Percentiles rank a stretch among this genome's conserved stretches.
Evolutionary conservation across 108 stramenopile species (phyloP).

Genomic region (Mediolabrus comicus): DNA sequence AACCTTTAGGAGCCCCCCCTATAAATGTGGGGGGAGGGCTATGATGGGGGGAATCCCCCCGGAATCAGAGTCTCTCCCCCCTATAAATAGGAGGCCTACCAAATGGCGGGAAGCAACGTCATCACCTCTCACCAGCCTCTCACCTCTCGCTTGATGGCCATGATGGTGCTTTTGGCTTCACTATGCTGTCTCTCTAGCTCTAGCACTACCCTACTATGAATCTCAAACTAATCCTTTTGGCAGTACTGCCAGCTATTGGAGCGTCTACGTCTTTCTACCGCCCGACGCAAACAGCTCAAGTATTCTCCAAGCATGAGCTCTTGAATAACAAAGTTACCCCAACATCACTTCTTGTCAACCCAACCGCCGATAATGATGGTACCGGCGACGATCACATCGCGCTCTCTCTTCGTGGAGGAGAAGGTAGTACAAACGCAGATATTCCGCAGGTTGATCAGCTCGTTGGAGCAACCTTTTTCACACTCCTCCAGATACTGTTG

Average conservation of each 20-base stretch:
- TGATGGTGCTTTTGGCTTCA: no score
- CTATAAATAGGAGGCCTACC: no score
- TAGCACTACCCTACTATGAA: background rate
- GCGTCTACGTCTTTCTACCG: slow-evolving; percentile 33
- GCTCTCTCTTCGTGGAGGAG: slow-evolving; percentile 2
- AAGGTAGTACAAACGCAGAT: slow-evolving; percentile 18
- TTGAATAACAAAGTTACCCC: background rate
- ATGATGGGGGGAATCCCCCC: no score
- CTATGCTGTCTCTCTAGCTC: no score
- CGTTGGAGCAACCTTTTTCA: slow-evolving; percentile 48
- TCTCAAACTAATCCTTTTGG: slow-evolving; percentile 19
- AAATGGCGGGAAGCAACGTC: no score
- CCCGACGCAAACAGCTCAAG: background rate
- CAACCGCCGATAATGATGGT: slow-evolving; percentile 1
- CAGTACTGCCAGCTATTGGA: slow-evolving; percentile 23
- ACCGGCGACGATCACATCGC: background rate
- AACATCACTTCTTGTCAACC: background rate
- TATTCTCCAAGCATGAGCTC: background rate
- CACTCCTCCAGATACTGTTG: slow-evolving; percentile 50
- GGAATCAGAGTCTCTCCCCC: no score
- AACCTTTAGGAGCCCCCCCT: no score
- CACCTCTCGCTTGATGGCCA: no score
- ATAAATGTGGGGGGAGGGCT: no score
- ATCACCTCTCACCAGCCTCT: no score
- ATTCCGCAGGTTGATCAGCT: slow-evolving; percentile 32